phyloP scores from a whole-genome alignment of 2,329 filamentous ascomycete genomes.

The Pseudocercospora fijiensis region DNA sequence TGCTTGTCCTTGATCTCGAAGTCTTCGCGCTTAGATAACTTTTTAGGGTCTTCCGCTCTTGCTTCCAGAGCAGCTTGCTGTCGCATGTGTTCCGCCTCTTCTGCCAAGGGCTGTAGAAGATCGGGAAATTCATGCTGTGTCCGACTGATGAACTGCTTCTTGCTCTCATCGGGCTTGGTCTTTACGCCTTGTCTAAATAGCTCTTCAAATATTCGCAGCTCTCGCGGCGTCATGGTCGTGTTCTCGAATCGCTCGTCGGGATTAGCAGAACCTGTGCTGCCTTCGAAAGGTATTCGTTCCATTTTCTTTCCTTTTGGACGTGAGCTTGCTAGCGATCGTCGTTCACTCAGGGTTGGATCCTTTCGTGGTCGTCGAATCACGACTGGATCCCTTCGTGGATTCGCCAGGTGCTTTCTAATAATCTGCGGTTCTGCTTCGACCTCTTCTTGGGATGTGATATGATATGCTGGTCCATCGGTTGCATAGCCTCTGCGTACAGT shows the following conservation, averaged over 20 bases:
- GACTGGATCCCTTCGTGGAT: neutral
- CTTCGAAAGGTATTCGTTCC: slow-evolving; percentile 24
- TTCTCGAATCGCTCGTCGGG: slow-evolving; percentile 18
- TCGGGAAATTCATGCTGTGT: slow-evolving; percentile 22
- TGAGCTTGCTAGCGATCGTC: neutral
- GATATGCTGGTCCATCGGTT: neutral
- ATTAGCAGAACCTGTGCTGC: slow-evolving; percentile 8
- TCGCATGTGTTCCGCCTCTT: slow-evolving; percentile 22
- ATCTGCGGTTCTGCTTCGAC: slow-evolving; percentile 3
- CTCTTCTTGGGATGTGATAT: neutral
- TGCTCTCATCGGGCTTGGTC: slow-evolving; percentile 8
- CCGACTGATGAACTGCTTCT: neutral
- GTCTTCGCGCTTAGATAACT: neutral
- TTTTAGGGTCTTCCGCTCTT: neutral
- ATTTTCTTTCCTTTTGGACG: neutral
- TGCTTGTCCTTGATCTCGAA: slow-evolving; percentile 18
- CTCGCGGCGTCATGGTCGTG: slow-evolving; percentile 26
- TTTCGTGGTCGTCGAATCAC: neutral
- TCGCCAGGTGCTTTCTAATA: slow-evolving; percentile 15
- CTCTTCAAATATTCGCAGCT: slow-evolving; percentile 24
- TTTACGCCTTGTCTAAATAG: slow-evolving; percentile 19
- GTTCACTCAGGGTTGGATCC: neutral
- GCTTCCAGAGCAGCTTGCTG: slow-evolving; percentile 5
- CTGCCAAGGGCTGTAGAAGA: slow-evolving; percentile 23
- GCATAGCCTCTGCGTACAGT: slow-evolving; percentile 28